Evolutionary conservation across 108 stramenopile species (phyloP).

Genomic region (Skeletonema tropicum): DNA sequence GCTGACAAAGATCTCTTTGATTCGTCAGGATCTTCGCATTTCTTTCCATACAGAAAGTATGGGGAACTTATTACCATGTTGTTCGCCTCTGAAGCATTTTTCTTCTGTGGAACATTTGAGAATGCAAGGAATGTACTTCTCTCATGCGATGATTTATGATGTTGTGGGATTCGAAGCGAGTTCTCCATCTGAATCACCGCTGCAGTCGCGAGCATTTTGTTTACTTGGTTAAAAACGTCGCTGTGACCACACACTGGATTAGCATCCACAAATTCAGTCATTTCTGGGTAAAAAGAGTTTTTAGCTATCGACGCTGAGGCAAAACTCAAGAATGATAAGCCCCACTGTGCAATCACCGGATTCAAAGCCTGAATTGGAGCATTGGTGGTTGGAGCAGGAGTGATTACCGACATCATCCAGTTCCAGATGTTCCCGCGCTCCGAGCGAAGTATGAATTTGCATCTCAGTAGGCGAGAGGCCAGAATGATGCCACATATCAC

Average conservation of each 20-base stretch:
- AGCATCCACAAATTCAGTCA: conserved; percentile 22
- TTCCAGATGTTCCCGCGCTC: conserved; percentile 40
- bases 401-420: conserved; percentile 36
- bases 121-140: conserved; percentile 36
- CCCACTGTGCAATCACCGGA: conserved; percentile 44
- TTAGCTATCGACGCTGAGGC: conserved; percentile 19
- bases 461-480: conserved; percentile 38
- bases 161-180: conserved; percentile 21
- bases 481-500: conserved; percentile 40
- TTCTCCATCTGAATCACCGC: conserved; percentile 43
- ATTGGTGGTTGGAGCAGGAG: conserved; percentile 20
- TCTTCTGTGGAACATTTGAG: conserved; percentile 23
- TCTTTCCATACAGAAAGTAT: conserved; percentile 32
- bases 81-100: conserved; percentile 6
- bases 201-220: conserved; percentile 50
- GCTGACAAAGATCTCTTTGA: conserved; percentile 5
- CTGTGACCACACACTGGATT: conserved; percentile 34
- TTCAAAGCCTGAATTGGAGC: conserved; percentile 24
- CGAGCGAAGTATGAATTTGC: conserved; percentile 26
- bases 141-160: background rate
- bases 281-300: conserved; percentile 3
- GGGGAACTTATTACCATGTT: conserved; percentile 36
- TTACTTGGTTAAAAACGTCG: conserved; percentile 43
- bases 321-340: conserved; percentile 36
- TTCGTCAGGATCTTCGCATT: background rate